Evolutionary conservation across 208 protist genomes (phyloP).

Genomic region (Zelonia costaricensis): DNA sequence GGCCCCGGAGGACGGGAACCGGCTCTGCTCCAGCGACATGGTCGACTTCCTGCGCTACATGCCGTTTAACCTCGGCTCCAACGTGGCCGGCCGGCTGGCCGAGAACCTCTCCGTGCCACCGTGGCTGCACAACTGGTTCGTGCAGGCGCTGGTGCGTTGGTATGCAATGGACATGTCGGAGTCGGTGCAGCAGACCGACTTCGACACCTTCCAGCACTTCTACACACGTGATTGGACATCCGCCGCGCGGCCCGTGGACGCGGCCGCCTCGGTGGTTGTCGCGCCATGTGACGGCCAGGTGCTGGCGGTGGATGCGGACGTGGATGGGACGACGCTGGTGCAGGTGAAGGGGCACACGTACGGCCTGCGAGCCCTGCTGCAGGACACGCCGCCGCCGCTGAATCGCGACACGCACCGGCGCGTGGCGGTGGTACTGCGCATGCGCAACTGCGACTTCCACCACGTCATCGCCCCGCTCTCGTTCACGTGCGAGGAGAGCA

Average conservation of each 20-base stretch:
- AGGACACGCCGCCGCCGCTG: slow-evolving; percentile 28
- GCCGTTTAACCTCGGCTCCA: slow-evolving; percentile 70
- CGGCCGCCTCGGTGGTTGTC: slow-evolving; percentile 28
- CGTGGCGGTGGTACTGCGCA: slow-evolving; percentile 58
- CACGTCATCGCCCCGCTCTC: slow-evolving; percentile 68
- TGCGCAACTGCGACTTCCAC: slow-evolving; percentile 81
- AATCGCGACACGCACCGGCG: slow-evolving; percentile 41
- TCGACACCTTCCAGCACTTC: slow-evolving; percentile 77
- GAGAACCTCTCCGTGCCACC: slow-evolving; percentile 41
- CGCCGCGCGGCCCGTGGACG: slow-evolving; percentile 42
- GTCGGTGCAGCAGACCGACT: slow-evolving; percentile 28
- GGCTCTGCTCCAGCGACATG: slow-evolving; percentile 57
- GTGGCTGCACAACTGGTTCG: slow-evolving; percentile 47
- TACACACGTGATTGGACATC: slow-evolving; percentile 67
- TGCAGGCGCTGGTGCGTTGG: slow-evolving; percentile 46
- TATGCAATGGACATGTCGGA: slow-evolving; percentile 61
- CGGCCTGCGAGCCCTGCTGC: slow-evolving; percentile 65
- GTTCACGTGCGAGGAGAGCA: slow-evolving; percentile 50
- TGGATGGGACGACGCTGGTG: slow-evolving; percentile 40
- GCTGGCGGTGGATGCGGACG: slow-evolving; percentile 41
- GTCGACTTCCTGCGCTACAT: slow-evolving; percentile 68
- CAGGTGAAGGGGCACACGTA: slow-evolving; percentile 86
- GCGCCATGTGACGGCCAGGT: slow-evolving; percentile 80
- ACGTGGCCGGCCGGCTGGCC: slow-evolving; percentile 40
- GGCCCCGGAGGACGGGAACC: slow-evolving; percentile 30